Conservation (phyloP, 768 basidiomycete species). For the Leccinum longicurvipes region DNA sequence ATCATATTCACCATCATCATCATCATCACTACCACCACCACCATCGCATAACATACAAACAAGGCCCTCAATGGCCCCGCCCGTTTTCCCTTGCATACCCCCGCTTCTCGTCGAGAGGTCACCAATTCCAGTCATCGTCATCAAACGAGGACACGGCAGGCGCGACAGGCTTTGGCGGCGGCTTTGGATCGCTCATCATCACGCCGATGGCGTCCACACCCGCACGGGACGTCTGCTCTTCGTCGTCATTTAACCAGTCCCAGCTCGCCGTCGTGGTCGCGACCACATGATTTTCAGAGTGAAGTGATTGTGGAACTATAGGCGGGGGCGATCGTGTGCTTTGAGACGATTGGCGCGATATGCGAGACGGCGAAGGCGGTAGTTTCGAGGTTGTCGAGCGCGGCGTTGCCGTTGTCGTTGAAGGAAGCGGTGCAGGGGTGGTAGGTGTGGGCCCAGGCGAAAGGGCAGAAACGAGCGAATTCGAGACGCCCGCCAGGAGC, state of each 20-base stretch:
- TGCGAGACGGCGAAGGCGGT: not conserved
- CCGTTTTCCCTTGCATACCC: not conserved
- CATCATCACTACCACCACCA: too few relatives aligned
- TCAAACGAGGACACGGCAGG: slow-evolving; percentile 21
- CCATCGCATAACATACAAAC: not conserved
- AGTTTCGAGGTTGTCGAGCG: slow-evolving; percentile 10
- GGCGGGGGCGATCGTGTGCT: not conserved
- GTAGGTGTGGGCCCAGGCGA: slow-evolving; percentile 36
- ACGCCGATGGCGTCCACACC: slow-evolving; percentile 13
- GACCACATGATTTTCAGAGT: not conserved
- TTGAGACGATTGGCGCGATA: not conserved
- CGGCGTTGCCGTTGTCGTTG: not conserved
- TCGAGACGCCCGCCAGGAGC: slow-evolving; percentile 63
- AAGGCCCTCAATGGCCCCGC: not conserved
- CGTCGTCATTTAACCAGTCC: slow-evolving; percentile 41
- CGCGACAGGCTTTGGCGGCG: not conserved
- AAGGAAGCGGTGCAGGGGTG: slow-evolving; percentile 16
- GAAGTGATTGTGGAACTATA: not conserved
- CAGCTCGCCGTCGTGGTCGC: slow-evolving; percentile 10
- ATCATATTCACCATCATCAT: not conserved
- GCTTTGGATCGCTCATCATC: slow-evolving; percentile 32
- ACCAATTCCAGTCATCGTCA: slow-evolving; percentile 66
- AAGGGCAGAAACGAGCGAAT: slow-evolving; percentile 49
- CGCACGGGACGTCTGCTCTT: slow-evolving; percentile 27
- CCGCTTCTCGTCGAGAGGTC: not conserved